These are phyloP conservation scores for Xylaria longipes DNA, from an alignment of 495 filamentous ascomycete genomes.

Conservation along the genomic window DNA sequence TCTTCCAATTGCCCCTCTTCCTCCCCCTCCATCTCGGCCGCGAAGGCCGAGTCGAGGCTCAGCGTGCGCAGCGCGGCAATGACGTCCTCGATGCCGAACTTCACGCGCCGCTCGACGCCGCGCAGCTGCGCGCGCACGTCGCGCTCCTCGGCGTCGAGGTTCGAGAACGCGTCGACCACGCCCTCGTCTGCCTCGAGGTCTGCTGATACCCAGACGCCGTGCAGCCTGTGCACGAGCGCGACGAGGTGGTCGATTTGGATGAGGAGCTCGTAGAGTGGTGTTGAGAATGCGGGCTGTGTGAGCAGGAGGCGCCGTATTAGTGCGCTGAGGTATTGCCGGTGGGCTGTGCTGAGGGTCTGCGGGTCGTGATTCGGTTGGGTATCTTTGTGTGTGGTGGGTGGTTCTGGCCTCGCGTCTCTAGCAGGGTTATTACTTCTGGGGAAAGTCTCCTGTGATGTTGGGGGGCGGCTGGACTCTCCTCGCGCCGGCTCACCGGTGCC, in stretches of 20 bases:
- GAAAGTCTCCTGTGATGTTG: constrained; percentile 14
- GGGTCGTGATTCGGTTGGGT: constrained; percentile 65
- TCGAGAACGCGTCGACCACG: constrained; percentile 73
- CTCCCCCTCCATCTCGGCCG: constrained; percentile 38
- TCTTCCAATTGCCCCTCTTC: constrained; percentile 2
- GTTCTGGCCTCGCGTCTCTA: neutral
- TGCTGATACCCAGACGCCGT: constrained; percentile 71
- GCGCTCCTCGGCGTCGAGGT: constrained; percentile 71
- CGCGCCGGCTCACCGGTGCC: constrained; percentile 33
- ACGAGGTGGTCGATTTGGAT: constrained; percentile 77
- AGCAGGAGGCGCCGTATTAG: constrained; percentile 74
- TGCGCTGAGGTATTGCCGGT: constrained; percentile 73
- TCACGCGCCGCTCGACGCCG: constrained; percentile 58
- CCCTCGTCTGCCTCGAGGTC: constrained; percentile 82
- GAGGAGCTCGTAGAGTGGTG: constrained; percentile 72
- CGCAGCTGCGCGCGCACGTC: constrained; percentile 66
- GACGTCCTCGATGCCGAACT: constrained; percentile 66
- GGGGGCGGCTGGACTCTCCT: constrained; percentile 26
- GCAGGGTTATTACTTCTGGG: constrained; percentile 5
- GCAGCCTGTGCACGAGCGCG: constrained; percentile 72
- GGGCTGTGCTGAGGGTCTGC: constrained; percentile 79
- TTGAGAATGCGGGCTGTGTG: constrained; percentile 70
- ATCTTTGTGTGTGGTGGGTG: constrained; percentile 1
- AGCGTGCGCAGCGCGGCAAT: constrained; percentile 56
- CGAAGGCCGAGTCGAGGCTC: constrained; percentile 37